Percentiles rank a stretch among this genome's conserved stretches.
Evolutionary conservation across 148 eudicot genomes (phyloP).

Genomic region (Drosera capensis): DNA sequence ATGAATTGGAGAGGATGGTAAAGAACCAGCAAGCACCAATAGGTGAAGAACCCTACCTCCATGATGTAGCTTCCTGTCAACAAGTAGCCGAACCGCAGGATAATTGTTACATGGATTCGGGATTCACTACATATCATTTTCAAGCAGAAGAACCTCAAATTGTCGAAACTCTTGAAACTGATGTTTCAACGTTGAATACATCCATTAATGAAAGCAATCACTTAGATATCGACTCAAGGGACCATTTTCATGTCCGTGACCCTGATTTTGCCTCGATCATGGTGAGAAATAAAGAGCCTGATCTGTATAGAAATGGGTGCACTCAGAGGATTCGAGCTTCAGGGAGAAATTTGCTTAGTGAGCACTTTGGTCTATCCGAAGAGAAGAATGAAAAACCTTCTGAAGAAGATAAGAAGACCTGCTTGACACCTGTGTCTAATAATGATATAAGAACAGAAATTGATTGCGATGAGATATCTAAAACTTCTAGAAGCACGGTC

Average conservation of each 20-base stretch:
- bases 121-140: background rate
- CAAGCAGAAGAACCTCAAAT: background rate
- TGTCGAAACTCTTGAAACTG: background rate
- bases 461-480: background rate
- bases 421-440: conserved; percentile 4
- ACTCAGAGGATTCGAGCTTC: conserved; percentile 73
- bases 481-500: background rate
- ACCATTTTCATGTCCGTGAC: conserved; percentile 9
- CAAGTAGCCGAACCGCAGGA: background rate
- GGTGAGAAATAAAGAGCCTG: conserved; percentile 47
- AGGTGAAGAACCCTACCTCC: background rate
- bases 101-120: background rate
- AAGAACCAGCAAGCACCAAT: conserved; percentile 13
- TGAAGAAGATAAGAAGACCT: conserved; percentile 8
- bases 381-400: conserved; percentile 11
- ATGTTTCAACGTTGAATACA: background rate
- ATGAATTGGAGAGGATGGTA: conserved; percentile 25
- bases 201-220: background rate
- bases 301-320: conserved; percentile 47
- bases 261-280: conserved; percentile 50
- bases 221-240: conserved; percentile 1
- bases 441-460: background rate
- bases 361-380: conserved; percentile 23
- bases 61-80: background rate
- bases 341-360: conserved; percentile 38